These are phyloP conservation scores for Beta macrorhiza DNA, from an alignment of 179 eudicot species.

Conservation along the genomic window DNA sequence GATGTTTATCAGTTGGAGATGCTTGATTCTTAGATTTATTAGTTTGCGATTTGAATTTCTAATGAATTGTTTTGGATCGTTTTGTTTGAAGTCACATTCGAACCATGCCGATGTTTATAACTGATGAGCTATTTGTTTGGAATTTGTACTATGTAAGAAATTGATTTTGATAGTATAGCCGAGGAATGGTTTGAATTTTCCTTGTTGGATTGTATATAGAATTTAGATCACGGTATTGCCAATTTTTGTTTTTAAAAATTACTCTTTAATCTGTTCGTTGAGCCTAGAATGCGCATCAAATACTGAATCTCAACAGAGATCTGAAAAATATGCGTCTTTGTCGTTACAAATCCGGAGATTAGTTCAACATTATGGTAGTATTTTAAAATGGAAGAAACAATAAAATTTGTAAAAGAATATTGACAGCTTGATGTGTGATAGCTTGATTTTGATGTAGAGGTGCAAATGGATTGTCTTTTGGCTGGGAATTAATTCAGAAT, in stretches of 20 bases:
- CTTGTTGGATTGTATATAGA: background rate
- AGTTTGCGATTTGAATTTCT: constrained; percentile 4
- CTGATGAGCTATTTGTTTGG: background rate
- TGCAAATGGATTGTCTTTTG: background rate
- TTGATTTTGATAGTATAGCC: background rate
- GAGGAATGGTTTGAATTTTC: background rate
- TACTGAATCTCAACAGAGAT: background rate
- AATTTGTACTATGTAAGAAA: background rate
- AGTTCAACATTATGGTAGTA: background rate
- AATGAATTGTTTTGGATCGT: constrained; percentile 1
- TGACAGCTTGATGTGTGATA: background rate
- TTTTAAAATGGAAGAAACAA: background rate
- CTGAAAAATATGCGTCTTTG: background rate
- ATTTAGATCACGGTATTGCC: background rate
- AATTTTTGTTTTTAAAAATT: background rate
- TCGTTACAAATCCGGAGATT: background rate
- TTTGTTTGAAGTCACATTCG: background rate
- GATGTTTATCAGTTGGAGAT: background rate
- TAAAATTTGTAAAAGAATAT: background rate
- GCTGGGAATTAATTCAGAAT: background rate
- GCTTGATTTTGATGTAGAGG: background rate
- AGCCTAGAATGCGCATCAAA: background rate
- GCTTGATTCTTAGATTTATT: background rate
- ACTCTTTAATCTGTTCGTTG: background rate
- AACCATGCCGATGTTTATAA: too few relatives aligned